Percentiles rank a stretch among this genome's conserved stretches.
Conservation (phyloP, 2,329 filamentous ascomycete genomes). For the Trichoderma sp. region DNA sequence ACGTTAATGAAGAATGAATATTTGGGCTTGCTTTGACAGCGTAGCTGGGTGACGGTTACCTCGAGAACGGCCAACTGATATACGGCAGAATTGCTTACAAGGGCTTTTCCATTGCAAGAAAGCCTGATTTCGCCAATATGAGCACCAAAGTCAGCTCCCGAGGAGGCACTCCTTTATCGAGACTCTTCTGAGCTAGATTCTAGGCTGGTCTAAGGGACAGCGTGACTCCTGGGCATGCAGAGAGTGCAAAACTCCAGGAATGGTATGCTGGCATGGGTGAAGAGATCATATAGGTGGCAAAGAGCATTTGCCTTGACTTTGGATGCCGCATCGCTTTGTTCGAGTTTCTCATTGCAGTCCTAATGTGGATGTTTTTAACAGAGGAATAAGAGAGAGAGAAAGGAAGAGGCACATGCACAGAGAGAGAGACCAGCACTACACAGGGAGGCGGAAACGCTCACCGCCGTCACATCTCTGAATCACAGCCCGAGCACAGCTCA, state of each 20-base stretch:
- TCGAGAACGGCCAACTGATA: neutral
- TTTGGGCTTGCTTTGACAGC: neutral
- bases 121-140: slow-evolving; percentile 23
- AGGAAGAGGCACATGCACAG: neutral
- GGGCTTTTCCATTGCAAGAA: slow-evolving; percentile 15
- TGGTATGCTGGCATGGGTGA: slow-evolving; percentile 17
- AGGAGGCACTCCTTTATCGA: slow-evolving; percentile 1
- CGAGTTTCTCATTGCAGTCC: neutral
- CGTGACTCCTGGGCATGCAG: neutral
- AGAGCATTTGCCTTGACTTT: slow-evolving; percentile 20
- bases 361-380: neutral
- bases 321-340: neutral
- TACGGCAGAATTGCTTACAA: neutral
- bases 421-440: neutral
- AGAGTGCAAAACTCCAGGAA: slow-evolving; percentile 6
- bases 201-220: slow-evolving; percentile 22
- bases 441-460: neutral
- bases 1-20: neutral
- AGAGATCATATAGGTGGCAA: slow-evolving; percentile 23
- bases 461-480: neutral
- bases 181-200: slow-evolving; percentile 21
- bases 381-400: neutral
- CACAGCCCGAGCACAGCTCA: neutral
- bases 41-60: neutral
- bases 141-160: slow-evolving; percentile 25